Percentiles rank a stretch among this genome's conserved stretches.
phyloP scores from a whole-genome alignment of 2,329 filamentous ascomycete species.

The Hymenoscyphus linearis region DNA sequence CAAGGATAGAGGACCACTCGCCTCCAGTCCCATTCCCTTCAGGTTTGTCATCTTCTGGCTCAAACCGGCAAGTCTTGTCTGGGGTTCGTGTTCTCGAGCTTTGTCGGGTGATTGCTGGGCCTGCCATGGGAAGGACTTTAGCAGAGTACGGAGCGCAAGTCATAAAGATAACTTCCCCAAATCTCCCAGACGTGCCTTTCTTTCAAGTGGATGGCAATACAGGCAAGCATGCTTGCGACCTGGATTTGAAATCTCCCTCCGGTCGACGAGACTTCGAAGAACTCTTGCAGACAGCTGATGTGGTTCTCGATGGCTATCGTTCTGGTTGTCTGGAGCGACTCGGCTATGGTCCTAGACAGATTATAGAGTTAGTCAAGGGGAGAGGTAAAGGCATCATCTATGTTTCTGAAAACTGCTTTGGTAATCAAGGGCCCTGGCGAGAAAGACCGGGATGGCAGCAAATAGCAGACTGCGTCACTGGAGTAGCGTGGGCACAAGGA shows the following conservation, averaged over 20 bases:
- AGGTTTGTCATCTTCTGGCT: slow-evolving; percentile 10
- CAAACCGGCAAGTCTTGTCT: slow-evolving; percentile 34
- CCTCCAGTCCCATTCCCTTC: slow-evolving; percentile 40
- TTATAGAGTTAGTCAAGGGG: slow-evolving; percentile 47
- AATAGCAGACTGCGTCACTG: slow-evolving; percentile 50
- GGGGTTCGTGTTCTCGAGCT: slow-evolving; percentile 71
- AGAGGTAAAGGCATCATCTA: slow-evolving; percentile 61
- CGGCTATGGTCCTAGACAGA: slow-evolving; percentile 54
- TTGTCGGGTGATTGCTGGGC: slow-evolving; percentile 70
- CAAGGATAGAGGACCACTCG: slow-evolving; percentile 39
- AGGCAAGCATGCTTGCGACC: slow-evolving; percentile 61
- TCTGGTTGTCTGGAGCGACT: slow-evolving; percentile 59
- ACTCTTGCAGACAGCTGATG: slow-evolving; percentile 57
- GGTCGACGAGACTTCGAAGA: slow-evolving; percentile 52
- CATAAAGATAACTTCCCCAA: slow-evolving; percentile 63
- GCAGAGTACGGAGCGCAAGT: slow-evolving; percentile 74
- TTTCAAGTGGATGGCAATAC: slow-evolving; percentile 70
- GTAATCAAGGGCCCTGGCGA: slow-evolving; percentile 58
- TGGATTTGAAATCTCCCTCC: slow-evolving; percentile 53
- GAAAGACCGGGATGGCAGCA: slow-evolving; percentile 65
- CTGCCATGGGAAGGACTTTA: slow-evolving; percentile 64
- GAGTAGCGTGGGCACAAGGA: slow-evolving; percentile 42
- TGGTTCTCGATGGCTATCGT: slow-evolving; percentile 65
- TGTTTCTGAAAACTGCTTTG: slow-evolving; percentile 68
- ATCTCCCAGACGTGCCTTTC: slow-evolving; percentile 65